Conservation (phyloP, 2,329 filamentous ascomycete genomes). For the Colletotrichum navitas region DNA sequence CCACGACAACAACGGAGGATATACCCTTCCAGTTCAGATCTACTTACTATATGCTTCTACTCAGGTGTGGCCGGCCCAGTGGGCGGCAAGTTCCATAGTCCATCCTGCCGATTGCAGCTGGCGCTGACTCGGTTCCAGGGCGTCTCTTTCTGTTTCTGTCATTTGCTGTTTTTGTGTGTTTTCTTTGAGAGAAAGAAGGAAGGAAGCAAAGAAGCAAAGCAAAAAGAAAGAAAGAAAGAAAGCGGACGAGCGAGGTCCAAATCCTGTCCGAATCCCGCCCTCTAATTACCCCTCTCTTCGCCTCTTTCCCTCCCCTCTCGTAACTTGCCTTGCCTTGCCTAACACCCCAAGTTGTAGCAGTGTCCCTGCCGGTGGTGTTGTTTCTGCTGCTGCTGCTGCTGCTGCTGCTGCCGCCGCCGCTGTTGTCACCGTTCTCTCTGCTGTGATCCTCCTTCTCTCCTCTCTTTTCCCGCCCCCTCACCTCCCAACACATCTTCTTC, state of each 20-base stretch:
- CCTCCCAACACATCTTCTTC: neutral
- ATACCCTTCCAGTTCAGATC: conserved; percentile 36
- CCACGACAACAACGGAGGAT: conserved; percentile 33
- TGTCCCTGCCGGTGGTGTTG: conserved; percentile 9
- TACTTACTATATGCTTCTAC: conserved; percentile 12
- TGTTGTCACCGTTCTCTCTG: neutral
- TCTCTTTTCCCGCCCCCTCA: neutral
- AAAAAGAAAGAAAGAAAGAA: neutral
- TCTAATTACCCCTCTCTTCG: neutral
- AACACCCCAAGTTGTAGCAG: neutral
- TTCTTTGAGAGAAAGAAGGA: conserved; percentile 10
- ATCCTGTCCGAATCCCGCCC: neutral
- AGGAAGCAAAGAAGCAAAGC: too few species aligned
- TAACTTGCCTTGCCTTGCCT: neutral
- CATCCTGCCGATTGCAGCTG: conserved; percentile 33
- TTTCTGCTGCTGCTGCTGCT: neutral
- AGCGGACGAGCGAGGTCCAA: neutral
- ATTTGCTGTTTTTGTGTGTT: conserved; percentile 16
- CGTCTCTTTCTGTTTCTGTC: conserved; percentile 5
- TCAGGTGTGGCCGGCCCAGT: conserved; percentile 8
- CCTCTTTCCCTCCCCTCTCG: neutral
- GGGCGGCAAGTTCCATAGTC: conserved; percentile 7
- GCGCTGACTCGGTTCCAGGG: conserved; percentile 33
- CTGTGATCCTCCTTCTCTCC: conserved; percentile 8
- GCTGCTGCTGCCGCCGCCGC: neutral